Conservation (phyloP, 192 early-diverging fungal genomes). For the Coemansia sp. region DNA sequence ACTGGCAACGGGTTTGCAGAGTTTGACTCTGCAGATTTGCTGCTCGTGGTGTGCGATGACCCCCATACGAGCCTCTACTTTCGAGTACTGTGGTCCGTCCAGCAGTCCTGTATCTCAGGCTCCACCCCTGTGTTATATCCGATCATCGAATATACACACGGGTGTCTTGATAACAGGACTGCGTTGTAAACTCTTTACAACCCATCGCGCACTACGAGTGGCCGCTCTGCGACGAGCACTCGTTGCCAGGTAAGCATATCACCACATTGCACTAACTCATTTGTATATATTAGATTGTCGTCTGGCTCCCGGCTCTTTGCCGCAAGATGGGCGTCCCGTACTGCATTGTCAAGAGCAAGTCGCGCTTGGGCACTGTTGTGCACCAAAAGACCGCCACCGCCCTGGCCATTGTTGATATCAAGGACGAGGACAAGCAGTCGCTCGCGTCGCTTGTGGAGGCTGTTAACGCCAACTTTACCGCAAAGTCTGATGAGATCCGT, state of each 20-base stretch:
- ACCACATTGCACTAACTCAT: not conserved
- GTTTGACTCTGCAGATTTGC: not conserved
- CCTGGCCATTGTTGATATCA: slow-evolving; percentile 90
- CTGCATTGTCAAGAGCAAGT: slow-evolving; percentile 99
- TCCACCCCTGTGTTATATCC: too few species aligned
- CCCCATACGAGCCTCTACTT: slow-evolving; percentile 20
- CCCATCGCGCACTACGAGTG: too few species aligned
- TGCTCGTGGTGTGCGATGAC: slow-evolving; percentile 49
- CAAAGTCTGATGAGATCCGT: slow-evolving; percentile 90
- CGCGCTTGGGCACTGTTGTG: slow-evolving; percentile 96
- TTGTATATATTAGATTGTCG: slow-evolving; percentile 63
- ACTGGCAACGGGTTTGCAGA: not conserved
- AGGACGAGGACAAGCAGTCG: slow-evolving; percentile 92
- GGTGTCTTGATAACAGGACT: too few species aligned
- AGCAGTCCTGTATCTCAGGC: too few species aligned
- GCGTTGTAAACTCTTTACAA: too few species aligned
- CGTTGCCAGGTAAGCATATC: not conserved
- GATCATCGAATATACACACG: too few species aligned
- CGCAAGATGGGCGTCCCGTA: slow-evolving; percentile 99
- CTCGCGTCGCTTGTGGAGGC: slow-evolving; percentile 83
- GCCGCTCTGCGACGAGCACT: too few species aligned
- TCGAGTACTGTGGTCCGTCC: not conserved
- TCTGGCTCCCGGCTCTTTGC: slow-evolving; percentile 99
- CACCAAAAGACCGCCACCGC: slow-evolving; percentile 99
- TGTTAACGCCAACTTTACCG: slow-evolving; percentile 94